Percentiles rank a stretch among this genome's conserved stretches.
phyloP scores from a whole-genome alignment of 2,329 filamentous ascomycete genomes.

The Beauveria caledonica region DNA sequence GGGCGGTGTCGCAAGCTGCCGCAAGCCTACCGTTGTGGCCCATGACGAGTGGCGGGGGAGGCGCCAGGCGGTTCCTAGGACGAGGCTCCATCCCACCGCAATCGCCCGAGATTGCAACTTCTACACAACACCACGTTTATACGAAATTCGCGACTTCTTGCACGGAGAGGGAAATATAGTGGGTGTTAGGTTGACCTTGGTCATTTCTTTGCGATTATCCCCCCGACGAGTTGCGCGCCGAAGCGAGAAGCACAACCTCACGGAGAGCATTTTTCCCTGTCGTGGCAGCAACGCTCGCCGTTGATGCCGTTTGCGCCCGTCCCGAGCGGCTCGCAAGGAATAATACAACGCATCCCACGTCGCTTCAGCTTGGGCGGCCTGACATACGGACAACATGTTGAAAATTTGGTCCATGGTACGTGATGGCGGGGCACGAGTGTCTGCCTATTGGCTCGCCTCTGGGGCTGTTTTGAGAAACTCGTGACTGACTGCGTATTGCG shows the following conservation, averaged over 20 bases:
- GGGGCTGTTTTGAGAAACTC: not conserved
- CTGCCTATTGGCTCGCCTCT: not conserved
- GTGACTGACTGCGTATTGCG: conserved; percentile 22
- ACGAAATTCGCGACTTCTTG: not conserved
- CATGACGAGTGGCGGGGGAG: conserved; percentile 10
- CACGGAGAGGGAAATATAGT: not conserved
- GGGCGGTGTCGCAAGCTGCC: conserved; percentile 10
- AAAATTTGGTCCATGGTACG: conserved; percentile 99
- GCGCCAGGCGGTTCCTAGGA: not conserved
- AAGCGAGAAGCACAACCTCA: not conserved
- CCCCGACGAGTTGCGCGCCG: not conserved
- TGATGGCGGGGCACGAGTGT: not conserved
- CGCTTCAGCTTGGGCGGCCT: conserved; percentile 14
- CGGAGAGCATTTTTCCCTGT: not conserved
- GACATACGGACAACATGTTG: conserved; percentile 60
- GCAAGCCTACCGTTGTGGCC: not conserved
- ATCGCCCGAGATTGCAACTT: not conserved
- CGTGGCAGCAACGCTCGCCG: not conserved
- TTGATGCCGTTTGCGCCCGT: not conserved
- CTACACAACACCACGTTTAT: not conserved
- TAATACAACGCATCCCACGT: not conserved
- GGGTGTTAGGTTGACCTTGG: not conserved
- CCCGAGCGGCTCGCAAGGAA: not conserved
- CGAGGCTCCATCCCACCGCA: not conserved
- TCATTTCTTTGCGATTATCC: not conserved